phyloP scores from a whole-genome alignment of 352 stramenopile species.

The Pseudoperonospora humuli region DNA sequence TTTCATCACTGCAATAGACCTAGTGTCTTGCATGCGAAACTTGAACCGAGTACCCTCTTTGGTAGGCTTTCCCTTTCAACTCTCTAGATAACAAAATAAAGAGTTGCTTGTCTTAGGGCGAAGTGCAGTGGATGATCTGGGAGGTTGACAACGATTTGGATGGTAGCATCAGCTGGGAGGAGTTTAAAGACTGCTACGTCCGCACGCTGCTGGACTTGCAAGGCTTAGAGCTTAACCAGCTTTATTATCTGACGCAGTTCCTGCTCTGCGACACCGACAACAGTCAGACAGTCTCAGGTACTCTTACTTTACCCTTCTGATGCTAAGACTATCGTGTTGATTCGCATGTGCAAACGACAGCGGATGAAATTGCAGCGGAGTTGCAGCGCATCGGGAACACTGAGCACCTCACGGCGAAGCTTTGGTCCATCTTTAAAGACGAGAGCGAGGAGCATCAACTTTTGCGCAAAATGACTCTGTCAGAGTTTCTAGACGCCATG shows the following conservation, averaged over 20 bases:
- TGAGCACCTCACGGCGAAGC: too few relatives aligned
- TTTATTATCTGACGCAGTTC: slow-evolving; percentile 94
- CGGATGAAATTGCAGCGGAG: too few relatives aligned
- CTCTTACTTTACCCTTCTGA: too few relatives aligned
- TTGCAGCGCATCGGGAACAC: slow-evolving; percentile 38
- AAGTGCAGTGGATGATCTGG: slow-evolving; percentile 96
- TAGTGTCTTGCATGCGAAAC: slow-evolving; percentile 38
- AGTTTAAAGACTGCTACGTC: slow-evolving; percentile 90
- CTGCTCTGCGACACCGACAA: slow-evolving; percentile 84
- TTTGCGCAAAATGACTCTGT: too few relatives aligned
- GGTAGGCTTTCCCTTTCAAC: too few relatives aligned
- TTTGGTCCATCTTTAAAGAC: too few relatives aligned
- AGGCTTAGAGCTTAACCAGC: slow-evolving; percentile 87
- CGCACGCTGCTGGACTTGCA: slow-evolving; percentile 87
- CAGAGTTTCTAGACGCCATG: too few relatives aligned
- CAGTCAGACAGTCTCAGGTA: slow-evolving; percentile 83
- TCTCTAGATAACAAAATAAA: background rate
- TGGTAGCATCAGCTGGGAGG: slow-evolving; percentile 86
- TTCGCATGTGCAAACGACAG: slow-evolving; percentile 16
- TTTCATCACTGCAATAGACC: slow-evolving; percentile 31
- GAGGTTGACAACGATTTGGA: slow-evolving; percentile 95
- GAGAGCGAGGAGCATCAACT: too few relatives aligned
- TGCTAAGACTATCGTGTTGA: slow-evolving; percentile 3
- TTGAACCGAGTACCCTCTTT: slow-evolving; percentile 29
- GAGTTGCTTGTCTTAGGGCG: slow-evolving; percentile 34